phyloP scores from a whole-genome alignment of 2,329 filamentous ascomycete genomes.

The Polytolypa hystricis region DNA sequence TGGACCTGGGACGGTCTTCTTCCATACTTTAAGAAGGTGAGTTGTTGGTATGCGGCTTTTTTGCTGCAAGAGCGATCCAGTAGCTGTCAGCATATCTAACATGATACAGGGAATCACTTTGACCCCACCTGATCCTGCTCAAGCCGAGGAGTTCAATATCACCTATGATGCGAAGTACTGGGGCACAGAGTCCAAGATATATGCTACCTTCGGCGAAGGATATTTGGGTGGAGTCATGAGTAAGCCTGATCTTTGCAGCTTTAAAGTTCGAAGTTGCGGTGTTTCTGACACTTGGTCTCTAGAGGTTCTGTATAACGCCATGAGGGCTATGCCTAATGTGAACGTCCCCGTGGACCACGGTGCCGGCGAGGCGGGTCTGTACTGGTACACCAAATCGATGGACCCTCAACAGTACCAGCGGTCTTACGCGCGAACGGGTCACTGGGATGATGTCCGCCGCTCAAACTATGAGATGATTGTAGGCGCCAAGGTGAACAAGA shows the following conservation, averaged over 20 bases:
- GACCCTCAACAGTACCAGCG: neutral
- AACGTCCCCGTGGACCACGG: neutral
- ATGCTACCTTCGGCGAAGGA: neutral
- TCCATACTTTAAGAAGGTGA: slow-evolving; percentile 35
- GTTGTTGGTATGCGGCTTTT: too few relatives aligned
- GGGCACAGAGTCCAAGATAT: slow-evolving; percentile 1
- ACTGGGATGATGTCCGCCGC: neutral
- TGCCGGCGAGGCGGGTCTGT: neutral
- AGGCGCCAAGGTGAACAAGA: slow-evolving; percentile 1
- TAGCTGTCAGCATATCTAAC: too few relatives aligned
- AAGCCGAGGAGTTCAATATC: slow-evolving; percentile 3
- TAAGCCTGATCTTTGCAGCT: too few relatives aligned
- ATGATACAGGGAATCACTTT: neutral
- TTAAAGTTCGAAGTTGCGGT: too few relatives aligned
- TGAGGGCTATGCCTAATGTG: neutral
- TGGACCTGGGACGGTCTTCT: slow-evolving; percentile 38
- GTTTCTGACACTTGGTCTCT: too few relatives aligned
- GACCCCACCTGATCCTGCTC: neutral
- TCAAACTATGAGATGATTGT: neutral
- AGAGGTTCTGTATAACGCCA: slow-evolving; percentile 1
- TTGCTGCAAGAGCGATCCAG: too few relatives aligned
- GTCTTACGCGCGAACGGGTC: slow-evolving; percentile 1
- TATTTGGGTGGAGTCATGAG: slow-evolving; percentile 3
- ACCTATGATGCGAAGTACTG: slow-evolving; percentile 2
- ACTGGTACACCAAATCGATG: slow-evolving; percentile 1